Base-by-base conservation (phyloP, 306 rosid genomes). In the Mimosa pudica region DNA sequence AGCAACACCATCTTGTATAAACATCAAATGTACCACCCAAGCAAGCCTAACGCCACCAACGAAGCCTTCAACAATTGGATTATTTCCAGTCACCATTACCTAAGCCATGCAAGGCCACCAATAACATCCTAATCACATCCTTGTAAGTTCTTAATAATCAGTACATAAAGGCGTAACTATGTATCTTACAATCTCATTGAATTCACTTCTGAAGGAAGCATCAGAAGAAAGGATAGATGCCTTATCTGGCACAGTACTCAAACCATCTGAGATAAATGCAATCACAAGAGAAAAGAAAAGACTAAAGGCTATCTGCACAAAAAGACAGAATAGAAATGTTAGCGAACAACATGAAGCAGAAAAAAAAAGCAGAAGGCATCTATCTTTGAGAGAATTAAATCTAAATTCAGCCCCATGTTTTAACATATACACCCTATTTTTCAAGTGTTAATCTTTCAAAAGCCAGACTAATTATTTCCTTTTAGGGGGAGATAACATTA, bases 1-100 rank as follows among this genome's bases (percentile, higher is more conserved):
- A 57, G 87, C 83, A 81, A 68, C 79, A 79, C 83, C 84, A 74
- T 90, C 98, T 51, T 88, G 92, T 79, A 84, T 82, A 73, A 95
- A 81, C 95, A 95, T 91, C 82, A 95, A 90, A 86, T 92, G 95
- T 70, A 91, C 98, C 73, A 89, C 85, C 98, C 98, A 95, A 73
- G 93, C 94, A 84, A 95, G 91, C 87, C 97, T 89, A 76, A 89
- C 73, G 52, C 93, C 89, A 76, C 92, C 95, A 77, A 86, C 60
- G 70, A 86, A 89, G 77, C 95, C 94, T 83, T 89, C 95, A 78
- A 90, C 87, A 70, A 82, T 81, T 80, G 88, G 89, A 90, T 95
- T 92, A 85, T 87, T 91, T 83, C 89, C 97, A 68, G 85, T 61
- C 75, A 90, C 84, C 91, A 91, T 89, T 76, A 95, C 96, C 98